Evolutionary conservation across 192 early-diverging fungal genomes (phyloP).

Genomic region (Backusella sp.): DNA sequence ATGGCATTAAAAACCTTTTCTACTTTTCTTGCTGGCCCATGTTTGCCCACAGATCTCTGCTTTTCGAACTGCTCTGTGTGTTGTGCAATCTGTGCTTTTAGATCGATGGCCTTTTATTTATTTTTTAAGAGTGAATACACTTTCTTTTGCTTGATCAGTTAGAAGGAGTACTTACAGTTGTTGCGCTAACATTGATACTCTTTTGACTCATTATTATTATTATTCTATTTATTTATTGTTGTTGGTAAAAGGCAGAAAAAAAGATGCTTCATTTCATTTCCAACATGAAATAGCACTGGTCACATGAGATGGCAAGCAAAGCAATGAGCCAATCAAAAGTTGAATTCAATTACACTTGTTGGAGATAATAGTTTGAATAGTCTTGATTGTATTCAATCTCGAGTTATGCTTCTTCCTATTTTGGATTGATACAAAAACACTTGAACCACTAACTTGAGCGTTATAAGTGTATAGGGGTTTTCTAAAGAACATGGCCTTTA

Average conservation of each 20-base stretch:
- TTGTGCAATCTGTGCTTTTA: conserved; percentile 21
- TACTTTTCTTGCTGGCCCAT: conserved; percentile 4
- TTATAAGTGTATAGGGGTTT: neutral
- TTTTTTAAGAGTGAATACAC: neutral
- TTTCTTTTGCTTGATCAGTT: neutral
- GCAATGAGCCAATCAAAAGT: too few relatives aligned
- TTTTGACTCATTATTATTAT: neutral
- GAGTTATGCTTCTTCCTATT: neutral
- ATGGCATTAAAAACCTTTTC: conserved; percentile 2
- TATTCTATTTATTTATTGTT: neutral
- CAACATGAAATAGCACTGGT: too few relatives aligned
- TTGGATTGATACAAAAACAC: neutral
- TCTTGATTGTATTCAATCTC: too few relatives aligned
- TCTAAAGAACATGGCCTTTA: neutral
- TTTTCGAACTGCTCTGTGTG: conserved; percentile 16
- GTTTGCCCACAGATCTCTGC: conserved; percentile 6
- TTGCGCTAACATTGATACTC: conserved; percentile 6
- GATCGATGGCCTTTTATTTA: conserved; percentile 1
- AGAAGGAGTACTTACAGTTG: neutral
- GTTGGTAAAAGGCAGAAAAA: neutral
- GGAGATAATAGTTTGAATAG: too few relatives aligned
- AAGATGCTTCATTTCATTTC: too few relatives aligned
- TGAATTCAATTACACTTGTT: too few relatives aligned
- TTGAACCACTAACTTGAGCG: neutral
- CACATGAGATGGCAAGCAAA: too few relatives aligned